Evolutionary conservation across 2,329 filamentous ascomycete genomes (phyloP).

Genomic region (Fusarium mundagurra): DNA sequence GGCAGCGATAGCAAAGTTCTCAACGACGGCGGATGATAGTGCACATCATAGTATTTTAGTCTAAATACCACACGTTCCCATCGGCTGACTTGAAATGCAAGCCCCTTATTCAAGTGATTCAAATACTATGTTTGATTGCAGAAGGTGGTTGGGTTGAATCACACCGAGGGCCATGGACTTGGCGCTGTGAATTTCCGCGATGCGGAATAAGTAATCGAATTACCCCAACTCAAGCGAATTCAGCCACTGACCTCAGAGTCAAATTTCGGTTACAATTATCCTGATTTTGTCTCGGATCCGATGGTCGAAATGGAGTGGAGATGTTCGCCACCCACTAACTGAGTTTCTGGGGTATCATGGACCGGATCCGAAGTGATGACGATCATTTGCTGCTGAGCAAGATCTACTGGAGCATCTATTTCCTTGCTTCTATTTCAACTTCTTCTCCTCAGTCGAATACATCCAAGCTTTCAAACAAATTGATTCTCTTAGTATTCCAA

Average conservation of each 20-base stretch:
- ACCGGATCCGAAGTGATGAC: constrained; percentile 30
- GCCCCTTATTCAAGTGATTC: too few relatives aligned
- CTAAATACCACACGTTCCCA: not conserved
- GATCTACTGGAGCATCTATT: not conserved
- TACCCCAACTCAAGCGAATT: not conserved
- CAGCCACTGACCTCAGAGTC: not conserved
- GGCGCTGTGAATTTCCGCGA: not conserved
- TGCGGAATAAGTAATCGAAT: not conserved
- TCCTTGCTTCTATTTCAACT: not conserved
- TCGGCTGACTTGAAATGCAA: not conserved
- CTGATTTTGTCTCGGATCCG: constrained; percentile 25
- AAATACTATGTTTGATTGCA: not conserved
- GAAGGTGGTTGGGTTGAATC: not conserved
- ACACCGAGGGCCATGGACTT: not conserved
- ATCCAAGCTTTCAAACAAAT: not conserved
- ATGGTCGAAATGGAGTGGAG: not conserved
- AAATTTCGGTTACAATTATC: not conserved
- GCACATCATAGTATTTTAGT: not conserved
- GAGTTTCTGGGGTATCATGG: not conserved
- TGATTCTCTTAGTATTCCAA: not conserved
- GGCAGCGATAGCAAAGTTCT: constrained; percentile 41
- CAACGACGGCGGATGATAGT: not conserved
- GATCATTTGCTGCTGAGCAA: not conserved
- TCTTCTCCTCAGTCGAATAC: not conserved
- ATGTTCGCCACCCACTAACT: constrained; percentile 8